Evolutionary conservation across 2,329 filamentous ascomycete genomes (phyloP).

Genomic region (Xylariaceae sp.): DNA sequence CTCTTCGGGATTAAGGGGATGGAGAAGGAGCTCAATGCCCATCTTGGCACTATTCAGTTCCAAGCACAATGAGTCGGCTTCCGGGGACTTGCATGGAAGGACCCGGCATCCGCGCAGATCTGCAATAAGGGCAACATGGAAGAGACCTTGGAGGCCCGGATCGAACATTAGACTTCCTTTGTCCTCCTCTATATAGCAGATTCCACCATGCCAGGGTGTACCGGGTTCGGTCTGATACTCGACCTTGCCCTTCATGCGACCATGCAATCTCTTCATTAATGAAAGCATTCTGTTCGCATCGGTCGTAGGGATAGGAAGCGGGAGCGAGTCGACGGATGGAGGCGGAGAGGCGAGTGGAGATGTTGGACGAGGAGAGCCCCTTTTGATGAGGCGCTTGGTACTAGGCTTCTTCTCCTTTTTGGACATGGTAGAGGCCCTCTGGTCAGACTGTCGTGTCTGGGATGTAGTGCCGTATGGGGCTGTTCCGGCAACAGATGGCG

Average conservation of each 20-base stretch:
- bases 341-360: conserved; percentile 54
- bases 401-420: conserved; percentile 47
- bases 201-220: conserved; percentile 66
- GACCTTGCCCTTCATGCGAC: conserved; percentile 75
- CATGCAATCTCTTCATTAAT: conserved; percentile 75
- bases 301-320: conserved; percentile 58
- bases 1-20: conserved; percentile 62
- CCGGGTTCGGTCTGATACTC: conserved; percentile 65
- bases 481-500: conserved; percentile 42
- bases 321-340: conserved; percentile 59
- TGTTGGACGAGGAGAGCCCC: conserved; percentile 53
- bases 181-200: conserved; percentile 76
- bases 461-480: conserved; percentile 41
- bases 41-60: conserved; percentile 54
- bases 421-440: conserved; percentile 25
- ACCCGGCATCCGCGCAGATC: conserved; percentile 75
- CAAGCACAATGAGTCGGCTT: conserved; percentile 47
- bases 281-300: conserved; percentile 71
- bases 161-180: conserved; percentile 74
- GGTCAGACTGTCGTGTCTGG: conserved; percentile 34
- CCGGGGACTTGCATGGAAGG: conserved; percentile 49
- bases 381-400: conserved; percentile 54
- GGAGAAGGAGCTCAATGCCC: conserved; percentile 61
- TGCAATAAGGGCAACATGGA: conserved; percentile 65
- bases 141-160: conserved; percentile 62